Evolutionary conservation across 179 eudicot species (phyloP), one percentile per base, ranked within the genome.

Genomic region (Drosera spatulata): DNA sequence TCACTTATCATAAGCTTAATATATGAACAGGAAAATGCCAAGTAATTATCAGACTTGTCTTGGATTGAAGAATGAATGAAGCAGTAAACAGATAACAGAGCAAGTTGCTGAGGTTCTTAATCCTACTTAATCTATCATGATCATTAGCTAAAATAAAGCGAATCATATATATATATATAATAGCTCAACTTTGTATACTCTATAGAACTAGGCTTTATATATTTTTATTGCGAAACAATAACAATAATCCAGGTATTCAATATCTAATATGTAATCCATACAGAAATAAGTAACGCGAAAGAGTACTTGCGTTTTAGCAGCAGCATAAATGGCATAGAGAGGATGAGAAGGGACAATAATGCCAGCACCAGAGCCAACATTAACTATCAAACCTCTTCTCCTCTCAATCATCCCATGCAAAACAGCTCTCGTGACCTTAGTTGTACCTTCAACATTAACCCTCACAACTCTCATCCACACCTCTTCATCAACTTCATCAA

Each of bases 341-440:
- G 88, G 88, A 71, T 83, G 83, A 62, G 88, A 83, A 69, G 88
- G 85, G 9, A 80, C 78, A 46, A 83, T 81, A 59, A 67, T 51
- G 39, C 79, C 70, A 45, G 85, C 88, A 56, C 80, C 88, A 2
- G 85, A 83, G 7, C 77, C 85, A 53, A 83, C 71, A 61, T 71
- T 83, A 14, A 83, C 67, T 39, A 83, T 73, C 0, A 75, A 80
- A 22, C 88, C 85, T 69, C 71, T 75, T 52, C 49, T 58, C 60
- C 80, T 75, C 12, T 48, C 46, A 0, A 83, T 11, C 88, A 83
- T 83, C 14, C 73, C 77, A 3, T 37, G 11, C n/a, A 83, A 38
- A 53, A 80, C 80, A 4, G 68, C 81, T 56, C 52, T 75, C 12
- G 83, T 83, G 1, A 83, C 80, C 55, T 71, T 33, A 22, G 56